Evolutionary conservation across 495 filamentous ascomycete genomes (phyloP), one percentile per base, ranked within the genome.

Genomic region (Lepidopterella palustris): DNA sequence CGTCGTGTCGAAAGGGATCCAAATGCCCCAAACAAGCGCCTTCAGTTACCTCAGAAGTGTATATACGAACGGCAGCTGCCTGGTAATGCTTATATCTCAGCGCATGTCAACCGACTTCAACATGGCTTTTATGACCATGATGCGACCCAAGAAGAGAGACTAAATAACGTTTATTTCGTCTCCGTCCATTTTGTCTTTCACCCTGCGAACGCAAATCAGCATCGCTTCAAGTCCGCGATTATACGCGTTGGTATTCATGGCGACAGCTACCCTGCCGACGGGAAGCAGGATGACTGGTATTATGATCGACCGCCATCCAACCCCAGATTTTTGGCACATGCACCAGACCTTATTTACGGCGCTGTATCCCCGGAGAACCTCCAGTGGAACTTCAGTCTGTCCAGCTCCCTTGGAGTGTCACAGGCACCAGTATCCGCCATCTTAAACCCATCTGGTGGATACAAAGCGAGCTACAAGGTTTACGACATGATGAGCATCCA

Each of bases 401-500:
- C 74, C 6, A 78, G 77, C 3, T 76, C 77, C 2, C 62, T 82
- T 5, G 78, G 79, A 0, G 64, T 82, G 15, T 73, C 77, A 1
- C 73, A 79, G 45, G 58, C 73, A 1, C 78, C 77, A 0, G 57
- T 79, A 9, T 72, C 73, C 28, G 78, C 78, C 10, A 76, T 70
- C 35, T 11, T 82, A 0, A 75, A 72, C 21, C 78, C 78, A 0
- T 70, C 70, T 4, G 73, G 76, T 2, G 75, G 72, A 4, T 50
- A 74, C 32, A 75, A 70, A 27, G 67, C 69, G 2, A 71, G 67
- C 2, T 79, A 77, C 57, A 72, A 71, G 18, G 69, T 79, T 18
- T 79, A 77, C 57, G 75, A 78, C 58, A 80, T 80, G 77, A 78
- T 82, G 78, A 73, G 74, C 31, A 79, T 82, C 23, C 78, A 80